Evolutionary conservation across 345 rosid genomes (phyloP), one percentile per base, ranked within the genome.

Genomic region (Leavenworthia alabamica): DNA sequence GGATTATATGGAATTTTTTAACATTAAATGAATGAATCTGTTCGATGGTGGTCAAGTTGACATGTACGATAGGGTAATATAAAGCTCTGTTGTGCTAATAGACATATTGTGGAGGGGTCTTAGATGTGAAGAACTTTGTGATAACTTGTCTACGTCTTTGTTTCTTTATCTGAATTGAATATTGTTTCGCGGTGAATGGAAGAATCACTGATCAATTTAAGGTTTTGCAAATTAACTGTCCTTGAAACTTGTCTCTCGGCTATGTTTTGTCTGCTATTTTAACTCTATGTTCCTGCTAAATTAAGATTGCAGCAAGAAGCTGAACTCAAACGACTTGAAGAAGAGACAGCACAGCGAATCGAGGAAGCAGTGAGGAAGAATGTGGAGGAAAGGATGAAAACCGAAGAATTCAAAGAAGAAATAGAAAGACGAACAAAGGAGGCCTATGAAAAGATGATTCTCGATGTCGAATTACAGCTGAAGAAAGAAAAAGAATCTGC

Each of bases 321-420:
- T 11, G 85, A 77, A 70, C 72, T 87, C 67, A 83, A 71, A 56
- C 74, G 69, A 39, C 71, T 88, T 58, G 96, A 88, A 76, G 92
- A 85, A 71, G 89, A 85, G 78, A 85, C 91, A 43, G 82, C 88
- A 9, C 66, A 35, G 65, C 78, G 97, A 64, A 56, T 89, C 11
- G 89, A 89, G 68, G 95, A 86, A 79, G 83, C 83, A 20, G 84
- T 89, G 47, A 74, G 79, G 67, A 84, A 81, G 64, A 89, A 83
- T 68, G 95, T 89, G 26, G 95, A 84, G 67, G 89, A 86, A 57
- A 80, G 66, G 65, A 56, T 89, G 78, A 78, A 70, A 23, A 77
- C 82, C 2, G 78, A 82, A 63, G 80, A 83, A 66, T 77, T 77
- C 24, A 76, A 72, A 52, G 62, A 63, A 66, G 95, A 83, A 54